Conservation (phyloP, 1,284 basidiomycete species). For the Salmacisia buchloeana region DNA sequence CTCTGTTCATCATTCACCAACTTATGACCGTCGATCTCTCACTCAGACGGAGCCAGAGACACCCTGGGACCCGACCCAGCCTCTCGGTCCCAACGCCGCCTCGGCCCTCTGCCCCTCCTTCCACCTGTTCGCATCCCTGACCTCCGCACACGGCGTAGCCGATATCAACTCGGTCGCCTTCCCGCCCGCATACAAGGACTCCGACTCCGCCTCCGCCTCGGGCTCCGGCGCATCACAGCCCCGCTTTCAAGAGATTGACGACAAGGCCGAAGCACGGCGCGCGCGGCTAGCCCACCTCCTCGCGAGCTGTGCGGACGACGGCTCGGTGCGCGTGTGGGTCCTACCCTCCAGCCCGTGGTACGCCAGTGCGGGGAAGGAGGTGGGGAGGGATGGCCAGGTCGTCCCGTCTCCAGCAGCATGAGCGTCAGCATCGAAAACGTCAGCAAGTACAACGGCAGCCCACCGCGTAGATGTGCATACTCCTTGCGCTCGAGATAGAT, state of each 20-base stretch:
- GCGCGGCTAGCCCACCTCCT: constrained; percentile 57
- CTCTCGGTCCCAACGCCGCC: constrained; percentile 15
- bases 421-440: too few relatives aligned
- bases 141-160: constrained; percentile 65
- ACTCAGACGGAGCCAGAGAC: constrained; percentile 17
- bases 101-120: constrained; percentile 18
- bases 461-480: too few relatives aligned
- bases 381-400: background rate
- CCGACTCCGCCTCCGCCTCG: constrained; percentile 11
- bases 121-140: constrained; percentile 29
- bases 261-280: constrained; percentile 13
- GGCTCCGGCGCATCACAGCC: constrained; percentile 21
- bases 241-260: constrained; percentile 19
- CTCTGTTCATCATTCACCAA: constrained; percentile 14
- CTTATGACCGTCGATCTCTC: background rate
- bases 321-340: constrained; percentile 65
- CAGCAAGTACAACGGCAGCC: too few relatives aligned
- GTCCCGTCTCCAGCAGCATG: too few relatives aligned
- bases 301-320: constrained; percentile 75
- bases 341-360: constrained; percentile 17
- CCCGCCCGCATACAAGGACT: constrained; percentile 17
- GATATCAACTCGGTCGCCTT: constrained; percentile 71
- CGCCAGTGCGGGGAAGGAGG: background rate
- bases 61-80: constrained; percentile 38
- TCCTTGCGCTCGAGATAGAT: too few relatives aligned